phyloP scores from a whole-genome alignment of 768 basidiomycete species.

The Xerocomellus dryophilus region DNA sequence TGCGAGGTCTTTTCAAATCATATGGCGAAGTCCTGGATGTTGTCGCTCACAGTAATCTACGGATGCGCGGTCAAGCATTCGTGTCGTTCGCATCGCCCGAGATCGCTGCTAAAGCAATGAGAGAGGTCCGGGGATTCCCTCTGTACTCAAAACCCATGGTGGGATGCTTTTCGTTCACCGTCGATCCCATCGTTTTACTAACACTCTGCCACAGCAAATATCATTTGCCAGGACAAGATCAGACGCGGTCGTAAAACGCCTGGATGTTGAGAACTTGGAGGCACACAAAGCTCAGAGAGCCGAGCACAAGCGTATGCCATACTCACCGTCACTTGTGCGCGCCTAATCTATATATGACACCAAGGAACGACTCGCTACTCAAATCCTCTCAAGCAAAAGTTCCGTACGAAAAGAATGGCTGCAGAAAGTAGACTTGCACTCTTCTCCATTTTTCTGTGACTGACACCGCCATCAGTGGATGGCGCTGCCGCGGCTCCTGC shows the following conservation, averaged over 20 bases:
- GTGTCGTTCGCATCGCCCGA: slow-evolving; percentile 86
- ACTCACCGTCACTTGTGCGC: background rate
- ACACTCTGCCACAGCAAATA: slow-evolving; percentile 69
- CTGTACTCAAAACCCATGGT: slow-evolving; percentile 98
- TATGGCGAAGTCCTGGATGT: slow-evolving; percentile 94
- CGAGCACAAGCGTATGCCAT: slow-evolving; percentile 77
- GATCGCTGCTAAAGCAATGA: slow-evolving; percentile 81
- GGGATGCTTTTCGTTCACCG: slow-evolving; percentile 15
- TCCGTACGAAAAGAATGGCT: slow-evolving; percentile 75
- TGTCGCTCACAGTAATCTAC: slow-evolving; percentile 89
- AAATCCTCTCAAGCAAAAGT: slow-evolving; percentile 88
- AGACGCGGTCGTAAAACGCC: slow-evolving; percentile 81
- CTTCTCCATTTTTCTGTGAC: background rate
- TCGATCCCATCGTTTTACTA: background rate
- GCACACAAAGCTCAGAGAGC: slow-evolving; percentile 69
- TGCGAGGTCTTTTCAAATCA: slow-evolving; percentile 85
- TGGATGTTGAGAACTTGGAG: slow-evolving; percentile 67
- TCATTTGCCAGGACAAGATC: slow-evolving; percentile 87
- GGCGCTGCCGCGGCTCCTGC: slow-evolving; percentile 63
- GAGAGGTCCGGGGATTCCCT: slow-evolving; percentile 92
- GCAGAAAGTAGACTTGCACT: slow-evolving; percentile 57
- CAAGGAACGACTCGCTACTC: slow-evolving; percentile 78
- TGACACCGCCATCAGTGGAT: slow-evolving; percentile 48
- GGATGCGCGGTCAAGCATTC: slow-evolving; percentile 99
- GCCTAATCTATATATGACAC: background rate